phyloP scores from a whole-genome alignment of 1,284 basidiomycete genomes.

The Golubevia pallescens region DNA sequence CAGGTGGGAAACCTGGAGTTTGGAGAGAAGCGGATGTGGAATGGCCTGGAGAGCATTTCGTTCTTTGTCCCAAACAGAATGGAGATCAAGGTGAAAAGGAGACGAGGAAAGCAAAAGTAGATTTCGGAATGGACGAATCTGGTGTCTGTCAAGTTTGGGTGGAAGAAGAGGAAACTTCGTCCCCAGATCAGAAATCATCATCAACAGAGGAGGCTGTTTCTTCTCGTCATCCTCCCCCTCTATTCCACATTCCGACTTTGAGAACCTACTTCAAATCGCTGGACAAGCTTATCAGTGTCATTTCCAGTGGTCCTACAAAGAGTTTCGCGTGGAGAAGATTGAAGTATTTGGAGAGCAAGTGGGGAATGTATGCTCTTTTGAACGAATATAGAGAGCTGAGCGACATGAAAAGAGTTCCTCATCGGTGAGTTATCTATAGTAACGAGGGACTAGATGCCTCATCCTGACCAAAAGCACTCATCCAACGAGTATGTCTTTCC shows the following conservation, averaged over 20 bases:
- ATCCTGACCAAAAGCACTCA: neutral
- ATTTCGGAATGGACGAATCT: conserved; percentile 45
- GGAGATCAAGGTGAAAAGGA: too few relatives aligned
- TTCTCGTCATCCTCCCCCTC: conserved; percentile 9
- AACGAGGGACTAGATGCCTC: neutral
- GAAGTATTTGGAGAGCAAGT: conserved; percentile 63
- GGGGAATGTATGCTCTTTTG: conserved; percentile 61
- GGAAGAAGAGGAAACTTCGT: conserved; percentile 18
- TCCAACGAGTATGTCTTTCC: neutral
- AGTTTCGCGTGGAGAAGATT: conserved; percentile 62
- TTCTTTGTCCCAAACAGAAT: conserved; percentile 13
- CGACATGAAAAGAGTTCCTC: conserved; percentile 60
- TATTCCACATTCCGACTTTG: conserved; percentile 45
- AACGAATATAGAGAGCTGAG: conserved; percentile 62
- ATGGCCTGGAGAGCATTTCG: conserved; percentile 33
- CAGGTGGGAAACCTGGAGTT: conserved; percentile 55
- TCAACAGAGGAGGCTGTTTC: conserved; percentile 17
- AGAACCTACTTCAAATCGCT: conserved; percentile 56
- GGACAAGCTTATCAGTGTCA: conserved; percentile 54
- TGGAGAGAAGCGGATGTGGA: conserved; percentile 36
- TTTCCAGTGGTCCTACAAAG: conserved; percentile 59
- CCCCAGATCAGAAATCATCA: conserved; percentile 13
- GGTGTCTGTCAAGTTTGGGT: conserved; percentile 58
- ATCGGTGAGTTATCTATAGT: conserved; percentile 19
- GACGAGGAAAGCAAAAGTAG: conserved; percentile 6